Conservation (phyloP, 179 eudicot species). For the Spergularia azorica region DNA sequence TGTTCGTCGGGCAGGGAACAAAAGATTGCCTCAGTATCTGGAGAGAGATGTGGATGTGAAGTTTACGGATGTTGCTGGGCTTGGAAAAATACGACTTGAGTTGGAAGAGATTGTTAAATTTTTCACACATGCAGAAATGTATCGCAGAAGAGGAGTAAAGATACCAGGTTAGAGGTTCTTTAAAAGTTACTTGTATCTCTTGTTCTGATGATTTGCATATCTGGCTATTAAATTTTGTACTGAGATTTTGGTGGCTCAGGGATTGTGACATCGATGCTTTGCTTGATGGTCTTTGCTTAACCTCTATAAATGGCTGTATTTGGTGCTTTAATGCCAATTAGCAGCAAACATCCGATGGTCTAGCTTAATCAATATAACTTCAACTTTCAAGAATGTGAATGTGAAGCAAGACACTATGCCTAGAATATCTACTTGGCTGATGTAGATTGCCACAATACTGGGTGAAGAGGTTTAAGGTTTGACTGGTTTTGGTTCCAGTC, state of each 20-base stretch:
- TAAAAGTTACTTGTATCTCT: constrained; percentile 1
- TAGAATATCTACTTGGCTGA: not conserved
- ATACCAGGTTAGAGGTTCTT: constrained; percentile 66
- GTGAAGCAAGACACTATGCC: not conserved
- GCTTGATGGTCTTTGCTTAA: not conserved
- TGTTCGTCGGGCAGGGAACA: constrained; percentile 58
- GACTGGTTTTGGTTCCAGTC: constrained; percentile 3
- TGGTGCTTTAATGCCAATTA: no score
- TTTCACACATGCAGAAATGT: constrained; percentile 93
- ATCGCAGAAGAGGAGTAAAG: constrained; percentile 87
- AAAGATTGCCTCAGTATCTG: constrained; percentile 69
- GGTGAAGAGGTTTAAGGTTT: not conserved
- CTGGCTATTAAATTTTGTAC: not conserved
- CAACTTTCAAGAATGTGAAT: not conserved
- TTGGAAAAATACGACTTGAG: constrained; percentile 88
- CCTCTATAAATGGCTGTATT: no score
- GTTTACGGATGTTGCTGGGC: constrained; percentile 98
- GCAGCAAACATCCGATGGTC: no score
- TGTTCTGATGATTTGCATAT: constrained; percentile 4
- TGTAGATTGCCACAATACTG: not conserved
- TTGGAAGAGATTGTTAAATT: constrained; percentile 97
- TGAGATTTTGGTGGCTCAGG: not conserved
- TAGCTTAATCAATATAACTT: no score
- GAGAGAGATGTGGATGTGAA: constrained; percentile 87
- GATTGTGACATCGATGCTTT: not conserved